phyloP scores from a whole-genome alignment of 345 rosid species.

The Syzygium grande region DNA sequence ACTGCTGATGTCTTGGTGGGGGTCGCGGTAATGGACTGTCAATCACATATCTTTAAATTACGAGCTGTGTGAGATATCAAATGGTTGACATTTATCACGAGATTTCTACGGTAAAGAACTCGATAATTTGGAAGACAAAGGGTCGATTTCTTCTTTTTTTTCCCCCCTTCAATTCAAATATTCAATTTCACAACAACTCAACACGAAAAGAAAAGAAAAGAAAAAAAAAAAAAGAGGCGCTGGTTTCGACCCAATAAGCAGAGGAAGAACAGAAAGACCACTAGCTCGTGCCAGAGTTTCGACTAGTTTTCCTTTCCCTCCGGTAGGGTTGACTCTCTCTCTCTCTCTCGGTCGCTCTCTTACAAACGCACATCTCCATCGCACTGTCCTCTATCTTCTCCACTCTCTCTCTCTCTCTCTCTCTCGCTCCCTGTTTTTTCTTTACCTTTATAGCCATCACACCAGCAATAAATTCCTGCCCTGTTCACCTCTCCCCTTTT shows the following conservation, averaged over 20 bases:
- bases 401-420: background rate
- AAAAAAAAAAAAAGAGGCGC: rapidly evolving
- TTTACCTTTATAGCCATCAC: background rate
- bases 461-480: constrained; percentile 32
- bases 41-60: background rate
- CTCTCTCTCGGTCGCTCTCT: background rate
- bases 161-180: background rate
- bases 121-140: background rate
- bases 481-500: constrained; percentile 7
- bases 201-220: background rate
- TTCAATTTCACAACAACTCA: background rate
- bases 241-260: background rate
- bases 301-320: background rate
- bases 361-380: background rate
- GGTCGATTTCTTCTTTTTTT: background rate
- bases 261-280: too few relatives aligned
- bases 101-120: background rate
- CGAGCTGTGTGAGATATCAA: background rate
- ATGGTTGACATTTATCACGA: too few relatives aligned
- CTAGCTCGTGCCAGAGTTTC: background rate
- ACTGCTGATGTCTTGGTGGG: background rate
- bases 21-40: too few relatives aligned
- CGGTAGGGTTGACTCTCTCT: background rate
- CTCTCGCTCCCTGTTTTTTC: background rate
- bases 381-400: background rate